Conservation (phyloP, 345 rosid species). For the Boechera divaricarpa region DNA sequence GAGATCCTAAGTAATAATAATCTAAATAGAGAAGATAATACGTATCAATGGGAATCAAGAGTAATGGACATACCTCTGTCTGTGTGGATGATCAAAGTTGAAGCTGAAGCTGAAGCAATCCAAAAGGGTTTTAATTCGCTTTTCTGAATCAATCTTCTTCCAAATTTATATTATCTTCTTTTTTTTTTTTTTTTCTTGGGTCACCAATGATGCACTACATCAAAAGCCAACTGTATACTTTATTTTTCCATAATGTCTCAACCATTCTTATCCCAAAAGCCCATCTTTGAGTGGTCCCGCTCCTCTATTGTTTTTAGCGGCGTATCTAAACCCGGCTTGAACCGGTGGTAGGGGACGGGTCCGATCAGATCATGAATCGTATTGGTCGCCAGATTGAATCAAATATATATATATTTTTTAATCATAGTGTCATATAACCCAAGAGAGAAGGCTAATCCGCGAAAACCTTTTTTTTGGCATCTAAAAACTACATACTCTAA, state of each 20-base stretch:
- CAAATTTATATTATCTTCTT: slow-evolving; percentile 14
- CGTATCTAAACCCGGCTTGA: not conserved
- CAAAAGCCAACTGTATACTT: slow-evolving; percentile 26
- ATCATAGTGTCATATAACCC: too few relatives aligned
- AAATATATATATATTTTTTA: too few relatives aligned
- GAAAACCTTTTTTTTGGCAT: too few relatives aligned
- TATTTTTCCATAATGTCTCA: slow-evolving; percentile 30
- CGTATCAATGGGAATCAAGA: not conserved
- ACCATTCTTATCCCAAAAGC: slow-evolving; percentile 34
- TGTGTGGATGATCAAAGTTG: slow-evolving; percentile 23
- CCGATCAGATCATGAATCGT: not conserved
- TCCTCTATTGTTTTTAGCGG: slow-evolving; percentile 20
- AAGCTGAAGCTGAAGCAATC: slow-evolving; percentile 9
- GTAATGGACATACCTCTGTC: slow-evolving; percentile 26
- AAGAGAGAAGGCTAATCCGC: too few relatives aligned
- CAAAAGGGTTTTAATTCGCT: not conserved
- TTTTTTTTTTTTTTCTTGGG: not conserved
- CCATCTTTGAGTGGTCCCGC: slow-evolving; percentile 31
- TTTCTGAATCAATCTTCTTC: slow-evolving; percentile 6
- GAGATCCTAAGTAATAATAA: too few relatives aligned
- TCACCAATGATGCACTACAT: slow-evolving; percentile 34
- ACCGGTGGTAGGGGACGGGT: not conserved
- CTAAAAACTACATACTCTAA: too few relatives aligned
- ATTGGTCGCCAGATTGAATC: not conserved
- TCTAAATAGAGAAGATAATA: not conserved